Evolutionary conservation across 768 basidiomycete species (phyloP).

Genomic region (Tulasnella sp.): DNA sequence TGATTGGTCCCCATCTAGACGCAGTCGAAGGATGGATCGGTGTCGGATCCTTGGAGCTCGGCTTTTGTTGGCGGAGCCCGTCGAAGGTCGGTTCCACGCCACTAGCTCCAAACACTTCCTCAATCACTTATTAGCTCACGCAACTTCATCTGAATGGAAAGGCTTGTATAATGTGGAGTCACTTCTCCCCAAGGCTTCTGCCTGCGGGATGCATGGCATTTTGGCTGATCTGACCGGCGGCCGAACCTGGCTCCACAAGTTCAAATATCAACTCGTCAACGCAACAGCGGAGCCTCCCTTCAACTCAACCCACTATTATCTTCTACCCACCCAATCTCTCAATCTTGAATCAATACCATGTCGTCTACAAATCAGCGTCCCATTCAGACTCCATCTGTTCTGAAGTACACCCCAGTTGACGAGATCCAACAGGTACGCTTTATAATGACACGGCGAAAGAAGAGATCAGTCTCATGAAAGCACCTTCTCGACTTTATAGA

Average conservation of each 20-base stretch:
- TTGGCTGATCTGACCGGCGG: too few relatives aligned
- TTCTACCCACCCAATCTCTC: neutral
- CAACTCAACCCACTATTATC: neutral
- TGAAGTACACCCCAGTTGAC: neutral
- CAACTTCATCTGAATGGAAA: neutral
- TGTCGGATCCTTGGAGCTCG: neutral
- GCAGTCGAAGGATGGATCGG: neutral
- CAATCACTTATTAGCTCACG: neutral
- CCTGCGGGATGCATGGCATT: neutral
- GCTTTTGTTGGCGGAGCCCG: neutral
- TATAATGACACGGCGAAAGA: conserved; percentile 50
- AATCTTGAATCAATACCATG: neutral
- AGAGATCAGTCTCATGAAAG: conserved; percentile 44
- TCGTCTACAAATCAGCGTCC: neutral
- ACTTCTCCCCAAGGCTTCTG: neutral
- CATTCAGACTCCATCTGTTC: neutral
- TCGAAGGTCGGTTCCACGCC: neutral
- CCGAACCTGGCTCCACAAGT: neutral
- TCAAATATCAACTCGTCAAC: neutral
- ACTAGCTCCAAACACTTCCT: neutral
- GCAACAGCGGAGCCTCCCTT: neutral
- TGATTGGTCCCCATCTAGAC: neutral
- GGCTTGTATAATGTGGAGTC: neutral
- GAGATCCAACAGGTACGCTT: conserved; percentile 37
- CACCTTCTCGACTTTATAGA: conserved; percentile 46